These are phyloP conservation scores for Prototheca wickerhamii DNA, from an alignment of 163 green algal species.

Conservation along the genomic window DNA sequence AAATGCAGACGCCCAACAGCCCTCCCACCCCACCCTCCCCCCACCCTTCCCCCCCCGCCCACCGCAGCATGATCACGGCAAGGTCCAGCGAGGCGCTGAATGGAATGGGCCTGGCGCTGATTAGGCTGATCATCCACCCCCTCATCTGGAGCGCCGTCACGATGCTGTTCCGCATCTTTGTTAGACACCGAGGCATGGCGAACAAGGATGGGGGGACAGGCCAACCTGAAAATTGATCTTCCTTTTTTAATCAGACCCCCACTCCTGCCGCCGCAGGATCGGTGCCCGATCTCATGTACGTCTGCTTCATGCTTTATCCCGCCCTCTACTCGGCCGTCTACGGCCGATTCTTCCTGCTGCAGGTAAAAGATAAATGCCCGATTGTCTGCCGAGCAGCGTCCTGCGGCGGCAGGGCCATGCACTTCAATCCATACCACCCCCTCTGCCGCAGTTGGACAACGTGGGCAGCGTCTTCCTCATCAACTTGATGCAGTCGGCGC, in stretches of 20 bases:
- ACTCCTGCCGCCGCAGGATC: conserved; percentile 9
- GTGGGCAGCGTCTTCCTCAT: conserved; percentile 30
- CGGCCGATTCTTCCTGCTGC: conserved; percentile 41
- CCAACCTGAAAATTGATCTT: not conserved
- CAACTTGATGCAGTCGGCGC: conserved; percentile 28
- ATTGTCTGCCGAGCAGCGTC: not conserved
- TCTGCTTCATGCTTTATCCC: conserved; percentile 22
- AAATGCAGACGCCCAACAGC: too few relatives aligned
- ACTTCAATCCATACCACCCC: not conserved
- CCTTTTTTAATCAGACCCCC: not conserved
- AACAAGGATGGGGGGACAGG: too few relatives aligned
- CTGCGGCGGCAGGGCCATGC: too few relatives aligned
- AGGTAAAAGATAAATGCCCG: not conserved
- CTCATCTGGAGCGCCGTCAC: conserved; percentile 25
- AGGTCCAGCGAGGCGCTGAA: conserved; percentile 12
- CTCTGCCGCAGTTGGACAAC: conserved; percentile 17
- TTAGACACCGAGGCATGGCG: conserved; percentile 26
- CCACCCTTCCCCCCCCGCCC: not conserved
- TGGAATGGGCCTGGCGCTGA: conserved; percentile 25
- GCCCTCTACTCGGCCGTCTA: conserved; percentile 35
- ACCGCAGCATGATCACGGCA: conserved; percentile 23
- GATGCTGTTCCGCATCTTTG: conserved; percentile 22
- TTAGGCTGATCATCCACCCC: conserved; percentile 35
- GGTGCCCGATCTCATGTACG: conserved; percentile 23
- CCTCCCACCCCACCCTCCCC: not conserved